Evolutionary conservation across 1,284 basidiomycete species (phyloP), one percentile per base, ranked within the genome.

Genomic region (Ganoderma meredithae): DNA sequence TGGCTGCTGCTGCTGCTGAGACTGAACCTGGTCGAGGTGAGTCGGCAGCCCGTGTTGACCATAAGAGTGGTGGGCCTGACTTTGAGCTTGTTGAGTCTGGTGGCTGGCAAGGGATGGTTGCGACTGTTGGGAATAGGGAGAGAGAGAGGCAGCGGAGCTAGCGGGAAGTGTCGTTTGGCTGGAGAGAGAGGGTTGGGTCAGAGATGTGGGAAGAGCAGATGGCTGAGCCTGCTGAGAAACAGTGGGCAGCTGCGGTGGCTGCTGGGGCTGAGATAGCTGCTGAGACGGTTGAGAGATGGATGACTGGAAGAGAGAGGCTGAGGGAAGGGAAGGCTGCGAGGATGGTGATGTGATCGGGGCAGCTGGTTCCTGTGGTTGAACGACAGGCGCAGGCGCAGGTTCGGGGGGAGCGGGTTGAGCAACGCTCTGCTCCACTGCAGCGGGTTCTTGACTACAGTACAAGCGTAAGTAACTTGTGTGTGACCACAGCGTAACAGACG

Each of bases 1-100:
- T 47, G 70, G 70, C 84, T 79, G 43, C 19, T 79, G 83, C 69
- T 82, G 83, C 33, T 71, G 64, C 39, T 82, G 75, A 43, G 74
- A 77, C 72, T 88, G 87, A 7, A 85, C 75, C 41, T 87, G 84
- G 59, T 91, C 90, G 69, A 90, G 84, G 69, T 91, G 89, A 1
- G 86, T 84, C 4, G 86, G 83, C 39, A 92, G 82, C 31, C 84
- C 85, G 68, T 90, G 90, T 64, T 90, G 90, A 12, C 85, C 80
- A 75, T 90, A 90, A 68, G 88, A 85, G 67, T 88, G 88, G 62
- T 86, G 76, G 2, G 80, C 79, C 56, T 80, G 79, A 27, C 71
- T 73, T 62, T 77, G 79, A 3, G 67, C 67, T 65, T 77, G 79
- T 31, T 81, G 77, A 25, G 76, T 72, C 81, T 85, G 76, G 68